A percentile compares a stretch with the other conserved stretches of the same genome.
Evolutionary conservation across 768 basidiomycete species (phyloP).

Genomic region (Epithele typhae): DNA sequence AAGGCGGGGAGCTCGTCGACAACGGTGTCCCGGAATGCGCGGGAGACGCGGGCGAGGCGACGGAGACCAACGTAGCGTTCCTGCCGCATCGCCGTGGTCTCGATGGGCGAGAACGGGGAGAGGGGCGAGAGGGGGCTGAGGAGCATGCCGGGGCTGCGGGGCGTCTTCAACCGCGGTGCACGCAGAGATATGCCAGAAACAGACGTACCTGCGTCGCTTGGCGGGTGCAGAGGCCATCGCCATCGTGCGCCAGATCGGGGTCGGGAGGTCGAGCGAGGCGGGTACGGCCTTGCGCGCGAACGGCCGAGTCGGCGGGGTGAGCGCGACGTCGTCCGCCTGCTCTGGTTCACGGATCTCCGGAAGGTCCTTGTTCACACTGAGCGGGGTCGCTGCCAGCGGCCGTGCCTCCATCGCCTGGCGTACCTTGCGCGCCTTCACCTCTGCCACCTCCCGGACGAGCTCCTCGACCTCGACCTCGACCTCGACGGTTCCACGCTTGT

Average conservation of each 20-base stretch:
- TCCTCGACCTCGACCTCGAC: too few relatives aligned
- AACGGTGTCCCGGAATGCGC: constrained; percentile 8
- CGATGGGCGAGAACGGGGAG: constrained; percentile 11
- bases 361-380: too few relatives aligned
- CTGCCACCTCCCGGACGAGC: too few relatives aligned
- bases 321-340: too few relatives aligned
- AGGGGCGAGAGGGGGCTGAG: constrained; percentile 6
- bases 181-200: too few relatives aligned
- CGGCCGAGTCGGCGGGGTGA: too few relatives aligned
- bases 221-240: too few relatives aligned
- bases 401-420: too few relatives aligned
- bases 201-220: constrained; percentile 6
- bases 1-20: constrained; percentile 12
- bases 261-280: constrained; percentile 2
- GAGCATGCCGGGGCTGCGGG: constrained; percentile 5
- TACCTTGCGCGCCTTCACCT: too few relatives aligned
- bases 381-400: too few relatives aligned
- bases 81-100: constrained; percentile 7
- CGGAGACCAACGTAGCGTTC: constrained; percentile 10
- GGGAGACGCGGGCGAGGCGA: constrained; percentile 10
- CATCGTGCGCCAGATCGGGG: constrained; percentile 1
- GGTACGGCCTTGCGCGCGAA: constrained; percentile 4
- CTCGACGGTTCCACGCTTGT: too few relatives aligned
- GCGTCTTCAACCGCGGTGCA: not conserved
- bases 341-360: too few relatives aligned